phyloP scores from a whole-genome alignment of 1,284 basidiomycete species.

The Ganoderma lucidum region DNA sequence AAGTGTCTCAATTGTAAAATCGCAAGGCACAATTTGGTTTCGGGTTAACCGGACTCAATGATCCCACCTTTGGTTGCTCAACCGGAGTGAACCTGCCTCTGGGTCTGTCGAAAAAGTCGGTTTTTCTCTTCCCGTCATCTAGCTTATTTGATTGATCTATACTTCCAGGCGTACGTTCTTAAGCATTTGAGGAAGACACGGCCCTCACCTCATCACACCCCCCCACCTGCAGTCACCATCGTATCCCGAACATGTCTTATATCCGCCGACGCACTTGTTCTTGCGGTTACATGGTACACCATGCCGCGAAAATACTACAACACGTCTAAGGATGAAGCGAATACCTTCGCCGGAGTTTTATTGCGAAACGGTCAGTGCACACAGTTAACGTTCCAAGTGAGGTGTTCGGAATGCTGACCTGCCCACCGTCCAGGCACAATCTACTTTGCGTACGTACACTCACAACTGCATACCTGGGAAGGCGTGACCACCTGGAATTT shows the following conservation, averaged over 20 bases:
- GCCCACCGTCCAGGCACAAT: background rate
- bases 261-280: slow-evolving; percentile 4
- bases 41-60: background rate
- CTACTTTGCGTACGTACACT: slow-evolving; percentile 8
- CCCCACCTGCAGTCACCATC: slow-evolving; percentile 2
- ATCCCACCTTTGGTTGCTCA: background rate
- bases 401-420: background rate
- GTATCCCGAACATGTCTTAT: slow-evolving; percentile 9
- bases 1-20: background rate
- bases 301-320: background rate
- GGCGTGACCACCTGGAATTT: background rate
- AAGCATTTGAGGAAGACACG: background rate
- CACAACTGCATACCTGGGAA: too few species aligned
- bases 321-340: too few species aligned
- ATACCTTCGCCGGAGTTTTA: slow-evolving; percentile 1
- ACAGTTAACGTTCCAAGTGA: background rate
- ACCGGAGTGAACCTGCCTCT: background rate
- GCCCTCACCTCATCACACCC: background rate
- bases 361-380: slow-evolving; percentile 9
- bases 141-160: background rate
- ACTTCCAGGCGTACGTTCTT: slow-evolving; percentile 4
- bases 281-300: slow-evolving; percentile 6
- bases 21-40: background rate
- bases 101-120: background rate
- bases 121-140: background rate